phyloP scores from a whole-genome alignment of 2,329 filamentous ascomycete species.

The Magnaporthiopsis incrustans region DNA sequence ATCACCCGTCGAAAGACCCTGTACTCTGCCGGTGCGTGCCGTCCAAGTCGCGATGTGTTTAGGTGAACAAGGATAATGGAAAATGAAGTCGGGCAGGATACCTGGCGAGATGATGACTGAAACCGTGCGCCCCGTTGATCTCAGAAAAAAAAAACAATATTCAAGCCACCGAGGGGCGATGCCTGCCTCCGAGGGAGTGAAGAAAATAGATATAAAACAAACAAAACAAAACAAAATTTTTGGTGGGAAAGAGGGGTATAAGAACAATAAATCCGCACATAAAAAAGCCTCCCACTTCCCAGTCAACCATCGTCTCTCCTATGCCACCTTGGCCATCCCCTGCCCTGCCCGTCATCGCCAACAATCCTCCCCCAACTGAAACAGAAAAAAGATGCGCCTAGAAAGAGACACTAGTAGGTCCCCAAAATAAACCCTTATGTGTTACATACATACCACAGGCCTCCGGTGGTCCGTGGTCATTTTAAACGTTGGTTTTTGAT shows the following conservation, averaged over 20 bases:
- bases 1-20: too few species aligned
- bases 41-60: too few species aligned
- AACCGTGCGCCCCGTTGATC: too few species aligned
- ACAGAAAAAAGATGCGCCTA: not conserved
- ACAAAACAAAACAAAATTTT: not conserved
- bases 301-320: not conserved
- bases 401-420: not conserved
- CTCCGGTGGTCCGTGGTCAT: not conserved
- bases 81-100: too few species aligned
- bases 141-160: too few species aligned
- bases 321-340: not conserved
- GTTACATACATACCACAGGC: not conserved
- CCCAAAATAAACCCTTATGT: not conserved
- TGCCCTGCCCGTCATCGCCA: not conserved
- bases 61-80: too few species aligned
- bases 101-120: too few species aligned
- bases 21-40: too few species aligned
- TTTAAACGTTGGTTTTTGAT: not conserved
- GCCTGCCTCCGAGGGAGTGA: not conserved
- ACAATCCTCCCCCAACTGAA: not conserved
- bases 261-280: not conserved
- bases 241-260: not conserved
- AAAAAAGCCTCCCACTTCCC: not conserved
- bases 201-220: not conserved
- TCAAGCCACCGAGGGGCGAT: not conserved